Evolutionary conservation across 2,329 filamentous ascomycete species (phyloP).

Genomic region (Calonectria naviculata): DNA sequence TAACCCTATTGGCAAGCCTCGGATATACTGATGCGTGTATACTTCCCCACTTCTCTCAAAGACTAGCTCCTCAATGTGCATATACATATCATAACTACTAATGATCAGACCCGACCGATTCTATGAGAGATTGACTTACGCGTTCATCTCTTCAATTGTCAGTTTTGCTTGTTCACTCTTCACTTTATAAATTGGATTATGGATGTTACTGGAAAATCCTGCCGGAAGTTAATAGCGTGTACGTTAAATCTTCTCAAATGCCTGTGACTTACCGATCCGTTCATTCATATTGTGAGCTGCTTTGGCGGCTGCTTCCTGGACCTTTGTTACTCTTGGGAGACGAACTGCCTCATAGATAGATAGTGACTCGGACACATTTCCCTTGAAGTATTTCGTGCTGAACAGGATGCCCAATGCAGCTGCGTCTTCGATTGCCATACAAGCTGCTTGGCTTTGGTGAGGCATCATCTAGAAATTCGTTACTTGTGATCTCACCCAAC

Average conservation of each 20-base stretch:
- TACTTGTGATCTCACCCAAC: background rate
- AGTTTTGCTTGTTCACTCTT: conserved; percentile 69
- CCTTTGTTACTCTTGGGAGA: conserved; percentile 64
- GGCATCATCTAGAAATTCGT: conserved; percentile 67
- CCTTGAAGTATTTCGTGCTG: conserved; percentile 55
- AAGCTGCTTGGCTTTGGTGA: conserved; percentile 76
- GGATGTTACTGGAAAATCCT: conserved; percentile 68
- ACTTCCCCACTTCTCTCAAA: conserved; percentile 34
- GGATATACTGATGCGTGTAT: background rate
- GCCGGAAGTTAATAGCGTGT: background rate
- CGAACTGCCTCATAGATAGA: conserved; percentile 63
- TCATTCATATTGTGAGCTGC: conserved; percentile 72
- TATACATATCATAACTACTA: conserved; percentile 67
- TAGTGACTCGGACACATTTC: conserved; percentile 59
- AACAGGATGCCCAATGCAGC: conserved; percentile 73
- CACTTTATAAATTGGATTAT: conserved; percentile 68
- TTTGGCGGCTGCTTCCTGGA: conserved; percentile 67
- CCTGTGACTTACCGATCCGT: conserved; percentile 57
- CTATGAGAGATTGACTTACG: conserved; percentile 51
- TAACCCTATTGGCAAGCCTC: conserved; percentile 12
- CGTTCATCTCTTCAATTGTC: conserved; percentile 78
- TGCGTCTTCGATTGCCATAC: conserved; percentile 76
- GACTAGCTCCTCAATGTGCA: conserved; percentile 62
- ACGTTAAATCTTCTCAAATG: background rate
- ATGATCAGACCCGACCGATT: background rate